A percentile compares a stretch with the other conserved stretches of the same genome.
Conservation (phyloP, 2,329 filamentous ascomycete species). For the Beauveria australis region DNA sequence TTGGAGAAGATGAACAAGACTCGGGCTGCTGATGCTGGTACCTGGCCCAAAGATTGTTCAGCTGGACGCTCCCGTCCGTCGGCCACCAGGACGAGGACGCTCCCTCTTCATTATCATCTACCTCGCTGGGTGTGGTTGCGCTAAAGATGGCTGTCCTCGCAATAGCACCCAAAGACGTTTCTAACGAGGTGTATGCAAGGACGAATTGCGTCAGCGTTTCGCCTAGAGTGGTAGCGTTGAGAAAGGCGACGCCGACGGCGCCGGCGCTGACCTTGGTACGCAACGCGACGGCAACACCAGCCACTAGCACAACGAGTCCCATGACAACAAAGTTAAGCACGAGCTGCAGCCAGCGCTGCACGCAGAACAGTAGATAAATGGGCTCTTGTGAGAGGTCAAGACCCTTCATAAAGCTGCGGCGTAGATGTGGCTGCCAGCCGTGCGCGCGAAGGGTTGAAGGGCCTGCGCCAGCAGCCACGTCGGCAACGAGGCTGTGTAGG, state of each 20-base stretch:
- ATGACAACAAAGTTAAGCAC: conserved; percentile 1
- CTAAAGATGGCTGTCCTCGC: background rate
- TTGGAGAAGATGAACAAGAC: no score
- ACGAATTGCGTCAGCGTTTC: background rate
- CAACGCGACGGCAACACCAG: background rate
- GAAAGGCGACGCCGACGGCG: conserved; percentile 3
- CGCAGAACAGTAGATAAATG: background rate
- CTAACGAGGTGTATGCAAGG: background rate
- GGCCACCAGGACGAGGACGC: background rate
- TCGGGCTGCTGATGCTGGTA: background rate
- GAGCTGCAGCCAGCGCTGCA: conserved; percentile 5
- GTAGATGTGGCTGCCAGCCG: background rate
- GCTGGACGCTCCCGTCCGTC: background rate
- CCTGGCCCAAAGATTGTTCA: background rate
- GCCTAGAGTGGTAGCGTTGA: background rate
- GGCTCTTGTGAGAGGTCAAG: background rate
- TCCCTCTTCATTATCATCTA: background rate
- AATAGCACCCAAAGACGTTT: conserved; percentile 2
- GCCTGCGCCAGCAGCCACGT: background rate
- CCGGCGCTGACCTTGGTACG: background rate
- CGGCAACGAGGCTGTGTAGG: background rate
- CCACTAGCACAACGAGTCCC: background rate
- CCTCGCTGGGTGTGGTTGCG: background rate
- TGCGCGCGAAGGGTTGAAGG: background rate
- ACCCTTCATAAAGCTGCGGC: background rate